Evolutionary conservation across 2,329 filamentous ascomycete genomes (phyloP), one percentile per base, ranked within the genome.

Genomic region (Claviceps sp.): DNA sequence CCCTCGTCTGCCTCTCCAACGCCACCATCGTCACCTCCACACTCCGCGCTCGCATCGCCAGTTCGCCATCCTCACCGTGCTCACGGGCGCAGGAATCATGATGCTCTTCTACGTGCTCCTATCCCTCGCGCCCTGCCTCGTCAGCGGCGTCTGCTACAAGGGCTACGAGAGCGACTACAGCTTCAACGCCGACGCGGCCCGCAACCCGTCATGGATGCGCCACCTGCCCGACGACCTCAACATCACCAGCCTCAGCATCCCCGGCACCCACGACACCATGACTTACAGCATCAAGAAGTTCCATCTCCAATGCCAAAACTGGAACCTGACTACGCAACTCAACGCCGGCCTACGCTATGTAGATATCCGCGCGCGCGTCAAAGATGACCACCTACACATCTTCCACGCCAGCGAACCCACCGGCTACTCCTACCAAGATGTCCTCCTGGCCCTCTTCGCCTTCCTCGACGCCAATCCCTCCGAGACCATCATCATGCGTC

Each of bases 191-290:
- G 58, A 66, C 53, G 56, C 55, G 34, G 59, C 61, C 37, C 56
- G 62, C 43, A 60, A 67, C 36, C 60, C 66, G 6, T 50, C 55
- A 40, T 76, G 73, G 73, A 75, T 75, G 73, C 61, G 62, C 20
- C 48, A 49, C 6, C 59, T 76, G 11, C 70, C 71, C 30, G 70
- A 75, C 60, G 55, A 61, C 26, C 62, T 65, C 38, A 64, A 62
- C 46, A 61, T 77, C 37, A 66, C 71, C 36, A 67, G 62, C 49
- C 65, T 77, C 43, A 74, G 72, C 46, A 69, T 77, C 53, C 75
- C 74, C 0, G 75, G 75, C 34, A 76, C 74, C 1, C 74, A 77
- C 62, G 74, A 77, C 60, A 76, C 74, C 24, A 70, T 77, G 70
- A 76, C 75, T 18, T 73, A 71, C 56, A 59, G 62, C 45, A 63